phyloP scores from a whole-genome alignment of 2,329 filamentous ascomycete genomes.

The Magnaporthiopsis incrustans region DNA sequence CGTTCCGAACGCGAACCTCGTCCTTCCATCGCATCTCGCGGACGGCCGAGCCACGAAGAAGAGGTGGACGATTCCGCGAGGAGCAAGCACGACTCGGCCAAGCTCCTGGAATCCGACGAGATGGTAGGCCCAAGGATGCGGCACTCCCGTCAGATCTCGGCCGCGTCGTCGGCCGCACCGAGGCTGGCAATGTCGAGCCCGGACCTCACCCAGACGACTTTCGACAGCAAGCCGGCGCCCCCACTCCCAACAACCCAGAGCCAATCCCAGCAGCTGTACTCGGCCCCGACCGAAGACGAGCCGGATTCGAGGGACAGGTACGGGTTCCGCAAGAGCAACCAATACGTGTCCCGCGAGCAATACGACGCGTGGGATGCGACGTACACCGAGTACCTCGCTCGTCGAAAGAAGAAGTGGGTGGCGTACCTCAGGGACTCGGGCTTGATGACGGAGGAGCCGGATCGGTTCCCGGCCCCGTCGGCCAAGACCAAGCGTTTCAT shows the following conservation, averaged over 20 bases:
- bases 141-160: neutral
- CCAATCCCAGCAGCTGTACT: conserved; percentile 10
- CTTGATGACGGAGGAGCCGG: conserved; percentile 62
- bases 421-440: conserved; percentile 68
- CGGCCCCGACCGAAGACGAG: conserved; percentile 35
- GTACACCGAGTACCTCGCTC: conserved; percentile 68
- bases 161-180: neutral
- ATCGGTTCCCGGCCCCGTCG: conserved; percentile 70
- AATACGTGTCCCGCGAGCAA: conserved; percentile 66
- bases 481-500: conserved; percentile 85
- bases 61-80: conserved; percentile 18
- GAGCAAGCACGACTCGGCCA: conserved; percentile 44
- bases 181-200: conserved; percentile 5
- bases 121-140: neutral
- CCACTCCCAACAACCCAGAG: neutral
- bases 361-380: conserved; percentile 74
- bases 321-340: conserved; percentile 82
- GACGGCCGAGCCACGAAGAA: conserved; percentile 9
- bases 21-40: neutral
- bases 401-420: conserved; percentile 76
- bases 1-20: conserved; percentile 22
- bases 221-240: neutral
- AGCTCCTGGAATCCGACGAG: conserved; percentile 30
- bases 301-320: conserved; percentile 65
- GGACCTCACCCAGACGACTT: neutral